phyloP scores from a whole-genome alignment of 352 stramenopile genomes.

The Phytophthora pseudosyringae region DNA sequence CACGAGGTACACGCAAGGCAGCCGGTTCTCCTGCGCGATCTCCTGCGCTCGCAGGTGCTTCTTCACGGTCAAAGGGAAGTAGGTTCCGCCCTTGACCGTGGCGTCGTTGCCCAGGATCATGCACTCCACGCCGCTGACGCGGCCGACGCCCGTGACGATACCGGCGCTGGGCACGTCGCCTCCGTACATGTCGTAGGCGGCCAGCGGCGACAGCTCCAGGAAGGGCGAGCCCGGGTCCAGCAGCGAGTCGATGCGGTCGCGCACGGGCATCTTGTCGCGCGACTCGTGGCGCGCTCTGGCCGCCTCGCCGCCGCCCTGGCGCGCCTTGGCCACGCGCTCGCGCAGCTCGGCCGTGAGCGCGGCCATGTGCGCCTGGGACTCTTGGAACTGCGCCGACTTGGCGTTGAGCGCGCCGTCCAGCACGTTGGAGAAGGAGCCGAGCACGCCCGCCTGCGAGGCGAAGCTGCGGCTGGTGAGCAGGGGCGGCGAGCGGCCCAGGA shows the following conservation, averaged over 20 bases:
- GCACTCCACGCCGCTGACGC: slow-evolving; percentile 88
- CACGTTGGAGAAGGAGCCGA: slow-evolving; percentile 55
- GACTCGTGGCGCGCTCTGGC: slow-evolving; percentile 76
- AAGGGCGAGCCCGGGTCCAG: slow-evolving; percentile 96
- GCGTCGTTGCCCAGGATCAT: slow-evolving; percentile 99
- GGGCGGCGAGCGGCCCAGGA: slow-evolving; percentile 6
- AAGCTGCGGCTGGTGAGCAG: slow-evolving; percentile 25
- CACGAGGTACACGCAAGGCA: slow-evolving; percentile 98
- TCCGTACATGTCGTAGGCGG: slow-evolving; percentile 88
- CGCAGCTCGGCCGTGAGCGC: slow-evolving; percentile 55
- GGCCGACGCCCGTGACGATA: slow-evolving; percentile 92
- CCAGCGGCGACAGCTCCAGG: slow-evolving; percentile 94
- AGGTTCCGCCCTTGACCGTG: slow-evolving; percentile 98
- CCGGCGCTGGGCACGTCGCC: slow-evolving; percentile 83
- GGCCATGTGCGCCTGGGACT: slow-evolving; percentile 66
- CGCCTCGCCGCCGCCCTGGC: slow-evolving; percentile 69
- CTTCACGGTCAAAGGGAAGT: slow-evolving; percentile 99
- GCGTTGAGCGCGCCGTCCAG: slow-evolving; percentile 68
- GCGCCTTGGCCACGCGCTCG: slow-evolving; percentile 47
- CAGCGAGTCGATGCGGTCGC: slow-evolving; percentile 95
- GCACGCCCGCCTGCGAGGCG: slow-evolving; percentile 47
- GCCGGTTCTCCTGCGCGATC: slow-evolving; percentile 95
- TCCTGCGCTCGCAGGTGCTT: slow-evolving; percentile 96
- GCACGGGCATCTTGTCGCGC: slow-evolving; percentile 82
- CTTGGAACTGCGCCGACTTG: slow-evolving; percentile 65